phyloP scores from a whole-genome alignment of 495 filamentous ascomycete genomes.

The Penicillium silybi region DNA sequence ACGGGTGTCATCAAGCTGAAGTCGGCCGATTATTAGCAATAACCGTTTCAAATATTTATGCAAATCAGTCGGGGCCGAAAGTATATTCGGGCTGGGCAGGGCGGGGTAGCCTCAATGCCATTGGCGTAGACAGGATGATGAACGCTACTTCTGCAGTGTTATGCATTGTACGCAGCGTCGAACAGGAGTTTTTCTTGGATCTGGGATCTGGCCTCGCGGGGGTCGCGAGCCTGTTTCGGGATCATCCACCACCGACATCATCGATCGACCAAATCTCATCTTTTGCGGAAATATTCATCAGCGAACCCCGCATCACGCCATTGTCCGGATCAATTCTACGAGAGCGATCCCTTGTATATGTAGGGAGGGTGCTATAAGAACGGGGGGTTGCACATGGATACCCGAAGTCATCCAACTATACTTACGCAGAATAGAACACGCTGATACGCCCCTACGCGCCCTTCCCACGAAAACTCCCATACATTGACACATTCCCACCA shows the following conservation, averaged over 20 bases:
- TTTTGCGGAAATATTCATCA: conserved; percentile 6
- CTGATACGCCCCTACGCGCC: background rate
- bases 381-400: background rate
- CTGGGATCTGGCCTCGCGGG: no score
- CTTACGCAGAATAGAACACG: background rate
- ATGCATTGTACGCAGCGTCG: no score
- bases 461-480: background rate
- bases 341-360: background rate
- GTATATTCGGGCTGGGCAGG: no score
- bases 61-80: background rate
- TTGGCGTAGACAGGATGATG: no score
- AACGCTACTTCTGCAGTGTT: no score
- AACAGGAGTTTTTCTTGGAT: no score
- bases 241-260: conserved; percentile 26
- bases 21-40: no score
- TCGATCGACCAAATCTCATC: conserved; percentile 15
- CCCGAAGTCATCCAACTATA: background rate
- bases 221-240: background rate
- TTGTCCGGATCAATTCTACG: conserved; percentile 1
- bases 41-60: background rate
- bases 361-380: conserved; percentile 17
- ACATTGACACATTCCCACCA: conserved; percentile 8
- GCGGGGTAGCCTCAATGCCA: no score
- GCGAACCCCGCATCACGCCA: conserved; percentile 28
- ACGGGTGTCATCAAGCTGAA: no score